Base-by-base conservation (phyloP, 2,329 filamentous ascomycete genomes). In the Aspergillus caelatus region DNA sequence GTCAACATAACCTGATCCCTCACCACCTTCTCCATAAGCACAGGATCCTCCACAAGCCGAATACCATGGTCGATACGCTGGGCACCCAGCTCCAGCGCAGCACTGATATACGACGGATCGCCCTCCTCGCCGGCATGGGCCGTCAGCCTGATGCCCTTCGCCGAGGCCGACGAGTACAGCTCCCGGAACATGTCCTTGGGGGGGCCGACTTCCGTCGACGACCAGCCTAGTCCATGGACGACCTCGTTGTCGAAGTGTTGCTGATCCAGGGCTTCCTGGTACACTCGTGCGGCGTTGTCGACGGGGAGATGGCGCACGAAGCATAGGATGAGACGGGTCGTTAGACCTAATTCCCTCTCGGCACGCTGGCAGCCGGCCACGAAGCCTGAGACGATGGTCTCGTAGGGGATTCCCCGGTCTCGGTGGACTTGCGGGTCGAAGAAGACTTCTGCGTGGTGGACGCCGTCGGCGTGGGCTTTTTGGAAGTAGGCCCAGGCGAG, bases 361-460 rank as follows among this genome's bases (percentile, higher is more conserved):
- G 91, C 91, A 26, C 86, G 83, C 60, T 78, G 72, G 68, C 88
- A 85, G 1, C 89, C 91, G 1, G 82, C 81, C 0, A 79, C 79
- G 69, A 92, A 88, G 3, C 91, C 91, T 3, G 77, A 73, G 4
- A 93, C 82, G 26, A 93, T 84, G 2, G 86, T 89, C 19, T 83
- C 79, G 72, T 91, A 89, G 9, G 82, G 68, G 4, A 94, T 79
- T 6, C 88, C 88, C 21, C 90, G 84, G 14, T 78, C 79, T 5
- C 87, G 84, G 75, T 94, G 91, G 1, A 89, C 90, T 76, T 94
- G 91, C 1, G 91, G 91, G 74, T 94, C 91, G 79, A 94, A 93
- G 80, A 93, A 94, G 67, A 93, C 84, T 76, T 94, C 91, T 16
- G 89, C 89, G 72, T 94, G 91, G 56, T 86, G 83, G 1, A 93